Evolutionary conservation across 129 eudicot genomes (phyloP), one percentile per base, ranked within the genome.

Genomic region (Tagetes patula): DNA sequence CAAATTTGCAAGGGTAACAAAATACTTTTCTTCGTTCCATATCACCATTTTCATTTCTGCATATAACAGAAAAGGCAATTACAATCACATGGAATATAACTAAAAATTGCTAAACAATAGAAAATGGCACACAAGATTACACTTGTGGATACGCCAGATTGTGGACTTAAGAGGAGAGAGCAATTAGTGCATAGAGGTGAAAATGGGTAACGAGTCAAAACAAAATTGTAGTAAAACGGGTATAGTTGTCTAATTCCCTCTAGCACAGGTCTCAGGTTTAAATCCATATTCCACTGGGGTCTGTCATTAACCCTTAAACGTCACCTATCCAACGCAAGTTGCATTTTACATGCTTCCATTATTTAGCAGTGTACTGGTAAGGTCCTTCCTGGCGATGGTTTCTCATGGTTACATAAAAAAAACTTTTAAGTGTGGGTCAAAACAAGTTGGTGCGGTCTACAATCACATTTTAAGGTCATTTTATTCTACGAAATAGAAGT

Each of bases 1-100:
- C 59, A 88, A 72, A 78, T 91, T 91, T 37, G 97, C 97, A 33
- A 88, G 77, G 13, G 80, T 71, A 6, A 91, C 80, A 65, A 88
- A 85, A 80, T 81, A 91, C 37, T 77, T 62, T 50, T 81, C 84
- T 55, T 84, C 90, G 52, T 82, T 75, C 96, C 97, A 91, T 30
- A 4, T 55, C 65, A 83, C 84, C 81, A 81, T 69, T 77, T 89
- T 80, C 85, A 86, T 71, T 56, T 78, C 97, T 91, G 83, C 62
- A 65, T 53, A 75, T 4, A 54, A 20, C 42, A 36, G 13, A 33
- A 72, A 72, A 67, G 43, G 6, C 20, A 54, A 45, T 42, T 65
- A 64, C 4, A 33, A 31, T 74, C 36, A 62, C 59, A 72, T 5
- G 6, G 33, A 14, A 59, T 38, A 55, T 9, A 56, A 14, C 13